Evolutionary conservation across 2,329 filamentous ascomycete species (phyloP).

Genomic region (Fusarium sp.): DNA sequence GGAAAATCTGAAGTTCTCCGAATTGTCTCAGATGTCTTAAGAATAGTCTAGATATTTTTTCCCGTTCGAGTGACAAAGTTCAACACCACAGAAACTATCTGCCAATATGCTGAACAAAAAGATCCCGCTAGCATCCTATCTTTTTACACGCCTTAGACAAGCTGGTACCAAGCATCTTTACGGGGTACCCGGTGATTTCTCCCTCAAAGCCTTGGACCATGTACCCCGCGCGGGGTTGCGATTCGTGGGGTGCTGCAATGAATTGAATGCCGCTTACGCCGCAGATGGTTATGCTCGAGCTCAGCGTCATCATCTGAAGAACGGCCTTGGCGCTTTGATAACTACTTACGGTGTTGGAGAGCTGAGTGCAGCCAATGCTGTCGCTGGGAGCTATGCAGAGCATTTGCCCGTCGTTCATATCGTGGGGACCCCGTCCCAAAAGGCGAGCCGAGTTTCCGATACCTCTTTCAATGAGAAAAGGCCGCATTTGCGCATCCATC

Average conservation of each 20-base stretch:
- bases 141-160: constrained; percentile 16
- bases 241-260: constrained; percentile 31
- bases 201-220: constrained; percentile 18
- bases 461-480: accelerated
- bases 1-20: neutral
- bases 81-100: neutral
- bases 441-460: neutral
- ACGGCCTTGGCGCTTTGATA: constrained; percentile 12
- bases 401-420: constrained; percentile 20
- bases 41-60: too few species aligned
- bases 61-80: too few species aligned
- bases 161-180: constrained; percentile 13
- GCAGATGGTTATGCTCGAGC: constrained; percentile 30
- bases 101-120: constrained; percentile 7
- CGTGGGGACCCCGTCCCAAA: constrained; percentile 19
- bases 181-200: constrained; percentile 33
- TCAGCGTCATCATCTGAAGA: neutral
- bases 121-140: constrained; percentile 7
- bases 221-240: constrained; percentile 1
- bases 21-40: too few species aligned
- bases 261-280: constrained; percentile 28
- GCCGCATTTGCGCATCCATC: constrained; percentile 17
- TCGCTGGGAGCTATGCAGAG: constrained; percentile 32
- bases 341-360: constrained; percentile 25
- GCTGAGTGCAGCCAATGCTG: constrained; percentile 22